Base-by-base conservation (phyloP, 2,329 filamentous ascomycete genomes). In the Ilyonectria mors-panacis region DNA sequence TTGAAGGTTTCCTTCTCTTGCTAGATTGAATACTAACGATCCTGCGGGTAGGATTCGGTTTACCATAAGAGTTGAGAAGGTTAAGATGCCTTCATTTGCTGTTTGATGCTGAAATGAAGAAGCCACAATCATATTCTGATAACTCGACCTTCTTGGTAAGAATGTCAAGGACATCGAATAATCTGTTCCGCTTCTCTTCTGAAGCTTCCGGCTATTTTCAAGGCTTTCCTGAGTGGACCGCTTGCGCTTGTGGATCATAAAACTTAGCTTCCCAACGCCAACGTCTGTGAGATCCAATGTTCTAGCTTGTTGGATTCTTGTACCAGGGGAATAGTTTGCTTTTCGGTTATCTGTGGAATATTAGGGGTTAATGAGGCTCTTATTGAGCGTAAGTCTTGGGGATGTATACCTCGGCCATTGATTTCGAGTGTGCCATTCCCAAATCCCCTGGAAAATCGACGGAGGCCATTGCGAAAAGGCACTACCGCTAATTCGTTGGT, bases 81-180 rank as follows among this genome's bases (percentile, higher is more conserved):
- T 66, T 2, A 58, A 53, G 5, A 67, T 12, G 2, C 6, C 10
- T 0, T 23, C 23, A 6, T n/a, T 5, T 0, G 26, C 0, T 1
- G 37, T 4, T 12, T 61, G 48, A 2, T 17, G 56, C 3, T 53
- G 53, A 3, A 44, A 48, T 4, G 63, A 1, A 1, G 66, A 59
- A 19, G 55, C 65, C n/a, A 65, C 13, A 3, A 70, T 2, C 70
- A 68, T 71, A 12, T 59, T 56, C 1, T 42, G 47, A 2, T 37
- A 33, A 17, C n/a, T 9, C 7, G n/a, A 44, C 2, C 8, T 17
- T 1, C 39, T 17, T 1, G 60, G 65, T 2, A 67, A 1, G 13
- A 63, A 70, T 1, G 51, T 48, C 1, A 69, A 6, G 6, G 21
- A 48, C 56, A 66, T 66, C 4, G 6, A 35, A 12, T 51, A 56